A percentile compares a stretch with the other conserved stretches of the same genome.
Conservation (phyloP, 192 early-diverging fungal species). For the Geranomyces michiganensis region DNA sequence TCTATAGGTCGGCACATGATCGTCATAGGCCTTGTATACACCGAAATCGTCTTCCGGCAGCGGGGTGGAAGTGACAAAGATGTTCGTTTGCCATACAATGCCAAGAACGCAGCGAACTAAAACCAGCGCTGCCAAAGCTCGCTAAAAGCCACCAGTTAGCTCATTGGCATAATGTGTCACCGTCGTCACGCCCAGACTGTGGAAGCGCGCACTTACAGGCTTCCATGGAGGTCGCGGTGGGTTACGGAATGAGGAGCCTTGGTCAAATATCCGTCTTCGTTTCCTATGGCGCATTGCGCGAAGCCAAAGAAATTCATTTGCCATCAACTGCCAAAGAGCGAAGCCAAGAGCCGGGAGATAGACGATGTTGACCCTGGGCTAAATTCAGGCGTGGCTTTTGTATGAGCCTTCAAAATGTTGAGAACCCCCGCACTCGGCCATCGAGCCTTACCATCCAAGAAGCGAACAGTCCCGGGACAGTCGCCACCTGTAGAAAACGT, state of each 20-base stretch:
- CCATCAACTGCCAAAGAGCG: not conserved
- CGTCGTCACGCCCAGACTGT: not conserved
- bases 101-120: not conserved
- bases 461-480: slow-evolving; percentile 8
- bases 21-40: not conserved
- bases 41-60: too few relatives aligned
- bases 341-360: not conserved
- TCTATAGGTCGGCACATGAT: not conserved
- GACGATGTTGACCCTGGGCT: not conserved
- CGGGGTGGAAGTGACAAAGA: not conserved
- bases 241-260: not conserved
- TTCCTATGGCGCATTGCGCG: not conserved
- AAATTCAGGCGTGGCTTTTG: too few relatives aligned
- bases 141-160: not conserved
- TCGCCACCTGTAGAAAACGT: slow-evolving; percentile 7
- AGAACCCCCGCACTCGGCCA: too few relatives aligned
- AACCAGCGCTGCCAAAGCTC: not conserved
- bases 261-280: not conserved
- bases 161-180: not conserved
- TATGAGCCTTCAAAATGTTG: too few relatives aligned
- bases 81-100: not conserved
- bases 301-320: not conserved
- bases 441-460: slow-evolving; percentile 23
- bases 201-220: not conserved
- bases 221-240: not conserved